Conservation (phyloP, 768 basidiomycete species). For the Lactarius akahatsu region DNA sequence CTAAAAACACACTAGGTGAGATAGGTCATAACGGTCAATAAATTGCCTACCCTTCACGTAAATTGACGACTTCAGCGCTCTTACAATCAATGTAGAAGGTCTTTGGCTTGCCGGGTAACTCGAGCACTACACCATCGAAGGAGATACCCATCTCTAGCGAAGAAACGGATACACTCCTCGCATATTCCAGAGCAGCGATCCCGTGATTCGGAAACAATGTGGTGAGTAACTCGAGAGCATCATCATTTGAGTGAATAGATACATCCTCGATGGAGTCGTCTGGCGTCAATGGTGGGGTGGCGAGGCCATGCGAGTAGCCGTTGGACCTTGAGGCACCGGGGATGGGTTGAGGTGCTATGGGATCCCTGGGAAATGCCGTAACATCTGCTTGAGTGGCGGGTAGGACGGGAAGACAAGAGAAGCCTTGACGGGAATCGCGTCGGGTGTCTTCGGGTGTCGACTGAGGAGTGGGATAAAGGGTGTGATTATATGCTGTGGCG, state of each 20-base stretch:
- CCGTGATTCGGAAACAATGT: constrained; percentile 75
- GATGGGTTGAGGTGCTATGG: constrained; percentile 34
- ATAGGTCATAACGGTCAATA: constrained; percentile 13
- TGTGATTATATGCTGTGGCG: constrained; percentile 22
- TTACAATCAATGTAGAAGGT: constrained; percentile 86
- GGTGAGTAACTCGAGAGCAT: constrained; percentile 76
- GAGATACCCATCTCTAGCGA: constrained; percentile 63
- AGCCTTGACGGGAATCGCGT: constrained; percentile 38
- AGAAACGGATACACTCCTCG: constrained; percentile 72
- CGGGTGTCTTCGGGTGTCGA: constrained; percentile 40
- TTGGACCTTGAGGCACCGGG: constrained; percentile 19
- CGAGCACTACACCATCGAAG: constrained; percentile 78
- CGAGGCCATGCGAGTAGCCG: constrained; percentile 39
- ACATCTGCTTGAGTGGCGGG: constrained; percentile 25
- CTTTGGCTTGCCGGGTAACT: constrained; percentile 65
- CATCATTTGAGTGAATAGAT: constrained; percentile 46
- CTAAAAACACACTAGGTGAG: constrained; percentile 39
- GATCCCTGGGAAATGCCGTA: constrained; percentile 10
- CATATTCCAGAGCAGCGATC: constrained; percentile 62
- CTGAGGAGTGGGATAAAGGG: constrained; percentile 37
- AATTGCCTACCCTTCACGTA: constrained; percentile 70
- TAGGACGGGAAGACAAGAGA: constrained; percentile 37
- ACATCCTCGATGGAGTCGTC: constrained; percentile 55
- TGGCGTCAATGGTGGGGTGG: constrained; percentile 79
- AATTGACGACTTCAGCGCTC: constrained; percentile 71